These are phyloP conservation scores for Globisporangium nodosum DNA, from an alignment of 352 stramenopile genomes.

Conservation along the genomic window DNA sequence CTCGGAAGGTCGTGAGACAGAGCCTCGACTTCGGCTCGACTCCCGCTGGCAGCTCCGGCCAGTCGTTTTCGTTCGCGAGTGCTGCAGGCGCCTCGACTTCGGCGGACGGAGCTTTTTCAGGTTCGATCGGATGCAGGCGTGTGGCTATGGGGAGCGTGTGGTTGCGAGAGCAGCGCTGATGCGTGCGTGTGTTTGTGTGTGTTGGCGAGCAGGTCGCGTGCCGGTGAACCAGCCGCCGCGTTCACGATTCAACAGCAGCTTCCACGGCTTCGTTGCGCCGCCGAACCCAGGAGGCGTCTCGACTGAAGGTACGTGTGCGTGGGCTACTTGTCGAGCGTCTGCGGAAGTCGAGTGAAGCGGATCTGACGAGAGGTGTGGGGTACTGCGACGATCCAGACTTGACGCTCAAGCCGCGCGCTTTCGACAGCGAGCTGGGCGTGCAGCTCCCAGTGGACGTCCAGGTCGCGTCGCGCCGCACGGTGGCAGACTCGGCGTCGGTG, in stretches of 20 bases:
- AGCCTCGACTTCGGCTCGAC: slow-evolving; percentile 41
- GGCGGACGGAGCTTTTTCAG: slow-evolving; percentile 4
- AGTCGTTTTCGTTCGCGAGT: slow-evolving; percentile 3
- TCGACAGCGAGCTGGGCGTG: slow-evolving; percentile 14
- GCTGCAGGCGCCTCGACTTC: not conserved
- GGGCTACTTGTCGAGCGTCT: slow-evolving; percentile 5
- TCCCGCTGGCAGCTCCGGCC: slow-evolving; percentile 12
- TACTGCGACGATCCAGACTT: slow-evolving; percentile 21
- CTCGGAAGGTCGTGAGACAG: slow-evolving; percentile 30
- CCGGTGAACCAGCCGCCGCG: slow-evolving; percentile 37
- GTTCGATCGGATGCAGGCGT: not conserved
- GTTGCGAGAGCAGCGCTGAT: not conserved
- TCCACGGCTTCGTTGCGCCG: slow-evolving; percentile 19
- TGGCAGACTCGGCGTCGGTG: slow-evolving; percentile 24
- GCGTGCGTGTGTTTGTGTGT: not conserved
- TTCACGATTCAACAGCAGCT: slow-evolving; percentile 48
- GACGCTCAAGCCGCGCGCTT: slow-evolving; percentile 33
- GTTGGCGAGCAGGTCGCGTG: slow-evolving; percentile 24
- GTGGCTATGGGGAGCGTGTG: not conserved
- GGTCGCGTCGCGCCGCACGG: slow-evolving; percentile 12
- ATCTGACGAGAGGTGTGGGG: slow-evolving; percentile 37
- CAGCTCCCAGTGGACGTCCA: slow-evolving; percentile 19
- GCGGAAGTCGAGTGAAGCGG: not conserved
- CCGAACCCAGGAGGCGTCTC: slow-evolving; percentile 19
- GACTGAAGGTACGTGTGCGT: slow-evolving; percentile 25